These are phyloP conservation scores for Capsicum rhomboideum DNA, from an alignment of 257 asterid genomes.

Conservation along the genomic window DNA sequence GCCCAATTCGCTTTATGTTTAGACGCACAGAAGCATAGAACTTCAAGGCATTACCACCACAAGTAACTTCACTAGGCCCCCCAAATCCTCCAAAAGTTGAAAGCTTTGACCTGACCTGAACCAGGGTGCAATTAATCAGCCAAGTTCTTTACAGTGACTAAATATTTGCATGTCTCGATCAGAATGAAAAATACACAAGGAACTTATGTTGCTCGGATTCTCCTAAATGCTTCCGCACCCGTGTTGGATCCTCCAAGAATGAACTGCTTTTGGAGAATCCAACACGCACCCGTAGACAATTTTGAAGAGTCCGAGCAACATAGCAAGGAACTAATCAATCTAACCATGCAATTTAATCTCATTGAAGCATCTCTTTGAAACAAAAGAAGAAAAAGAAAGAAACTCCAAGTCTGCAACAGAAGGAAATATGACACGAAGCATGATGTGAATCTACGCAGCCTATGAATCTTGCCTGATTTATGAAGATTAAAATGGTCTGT, in stretches of 20 bases:
- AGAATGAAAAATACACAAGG: not conserved
- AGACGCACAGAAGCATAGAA: conserved; percentile 95
- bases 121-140: conserved; percentile 6
- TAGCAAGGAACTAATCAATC: not conserved
- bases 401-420: not conserved
- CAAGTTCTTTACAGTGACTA: not conserved
- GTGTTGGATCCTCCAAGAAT: too few species aligned
- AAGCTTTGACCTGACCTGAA: conserved; percentile 78
- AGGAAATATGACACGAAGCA: not conserved
- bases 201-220: too few species aligned
- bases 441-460: not conserved
- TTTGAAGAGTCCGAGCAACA: too few species aligned
- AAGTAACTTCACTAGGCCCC: conserved; percentile 91
- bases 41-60: conserved; percentile 98
- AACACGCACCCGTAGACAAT: too few species aligned
- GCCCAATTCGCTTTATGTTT: conserved; percentile 71
- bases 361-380: too few species aligned
- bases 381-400: not conserved
- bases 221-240: too few species aligned
- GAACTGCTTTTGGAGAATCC: too few species aligned
- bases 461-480: conserved; percentile 64
- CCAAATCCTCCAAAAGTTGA: conserved; percentile 75
- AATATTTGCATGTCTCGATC: not conserved
- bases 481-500: conserved; percentile 78
- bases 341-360: not conserved